phyloP scores from a whole-genome alignment of 805 yeast genomes.

The Yarrowia porcina region DNA sequence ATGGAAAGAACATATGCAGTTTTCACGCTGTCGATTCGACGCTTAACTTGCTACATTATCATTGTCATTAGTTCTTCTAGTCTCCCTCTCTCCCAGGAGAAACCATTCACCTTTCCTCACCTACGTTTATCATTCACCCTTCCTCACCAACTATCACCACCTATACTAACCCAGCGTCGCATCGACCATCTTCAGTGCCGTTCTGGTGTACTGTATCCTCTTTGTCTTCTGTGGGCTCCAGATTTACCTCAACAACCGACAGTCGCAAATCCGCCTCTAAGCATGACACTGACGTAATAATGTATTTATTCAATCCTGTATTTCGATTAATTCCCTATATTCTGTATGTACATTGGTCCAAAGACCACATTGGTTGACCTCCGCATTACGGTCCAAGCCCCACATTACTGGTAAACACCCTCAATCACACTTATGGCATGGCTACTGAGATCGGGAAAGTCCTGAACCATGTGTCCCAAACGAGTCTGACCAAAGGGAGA shows the following conservation, averaged over 20 bases:
- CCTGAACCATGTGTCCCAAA: slow-evolving; percentile 1
- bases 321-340: not conserved
- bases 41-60: too few relatives aligned
- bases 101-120: too few relatives aligned
- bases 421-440: not conserved
- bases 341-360: not conserved
- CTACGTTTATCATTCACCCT: too few relatives aligned
- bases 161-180: slow-evolving; percentile 59
- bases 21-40: too few relatives aligned
- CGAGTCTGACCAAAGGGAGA: slow-evolving; percentile 8
- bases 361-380: too few relatives aligned
- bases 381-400: too few relatives aligned
- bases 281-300: slow-evolving; percentile 14
- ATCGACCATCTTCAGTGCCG: slow-evolving; percentile 84
- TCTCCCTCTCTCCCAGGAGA: too few relatives aligned
- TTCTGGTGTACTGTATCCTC: slow-evolving; percentile 72
- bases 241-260: slow-evolving; percentile 59
- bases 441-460: slow-evolving; percentile 8
- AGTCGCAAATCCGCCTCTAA: slow-evolving; percentile 58
- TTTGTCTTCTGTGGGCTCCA: slow-evolving; percentile 90
- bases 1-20: not conserved
- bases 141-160: too few relatives aligned
- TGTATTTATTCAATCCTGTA: slow-evolving; percentile 15
- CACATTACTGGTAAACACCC: not conserved
- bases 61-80: too few relatives aligned